Percentiles rank a stretch among this genome's conserved stretches.
Conservation (phyloP, 768 basidiomycete genomes). For the Amanita phalloides region DNA sequence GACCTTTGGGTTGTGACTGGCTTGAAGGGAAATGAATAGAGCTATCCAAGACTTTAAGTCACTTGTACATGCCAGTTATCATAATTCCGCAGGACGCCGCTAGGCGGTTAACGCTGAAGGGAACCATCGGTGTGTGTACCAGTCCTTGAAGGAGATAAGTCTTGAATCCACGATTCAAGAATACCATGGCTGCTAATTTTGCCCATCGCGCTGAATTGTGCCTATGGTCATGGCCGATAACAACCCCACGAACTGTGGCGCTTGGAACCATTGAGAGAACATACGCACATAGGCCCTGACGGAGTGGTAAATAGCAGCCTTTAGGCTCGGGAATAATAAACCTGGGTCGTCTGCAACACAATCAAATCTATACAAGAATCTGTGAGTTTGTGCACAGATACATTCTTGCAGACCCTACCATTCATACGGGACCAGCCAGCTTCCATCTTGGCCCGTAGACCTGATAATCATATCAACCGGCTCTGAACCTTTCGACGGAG, state of each 20-base stretch:
- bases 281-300: slow-evolving; percentile 73
- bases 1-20: slow-evolving; percentile 86
- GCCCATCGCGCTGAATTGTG: slow-evolving; percentile 76
- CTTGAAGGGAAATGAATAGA: slow-evolving; percentile 30
- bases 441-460: slow-evolving; percentile 74
- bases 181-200: slow-evolving; percentile 59
- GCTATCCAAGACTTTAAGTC: not conserved
- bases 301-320: not conserved
- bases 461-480: slow-evolving; percentile 20
- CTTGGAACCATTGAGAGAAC: slow-evolving; percentile 39
- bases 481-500: not conserved
- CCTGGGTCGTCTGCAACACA: slow-evolving; percentile 76
- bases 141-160: slow-evolving; percentile 60
- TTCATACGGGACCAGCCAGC: slow-evolving; percentile 92
- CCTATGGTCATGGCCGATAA: slow-evolving; percentile 83
- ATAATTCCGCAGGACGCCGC: slow-evolving; percentile 77
- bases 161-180: slow-evolving; percentile 51
- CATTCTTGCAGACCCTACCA: slow-evolving; percentile 21
- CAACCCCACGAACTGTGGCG: slow-evolving; percentile 54
- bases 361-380: slow-evolving; percentile 41
- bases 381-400: not conserved
- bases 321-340: slow-evolving; percentile 12
- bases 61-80: slow-evolving; percentile 61
- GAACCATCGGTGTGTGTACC: slow-evolving; percentile 83
- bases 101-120: slow-evolving; percentile 59